Conservation (phyloP, 1,284 basidiomycete species). For the Apiotrichum domesticum region DNA sequence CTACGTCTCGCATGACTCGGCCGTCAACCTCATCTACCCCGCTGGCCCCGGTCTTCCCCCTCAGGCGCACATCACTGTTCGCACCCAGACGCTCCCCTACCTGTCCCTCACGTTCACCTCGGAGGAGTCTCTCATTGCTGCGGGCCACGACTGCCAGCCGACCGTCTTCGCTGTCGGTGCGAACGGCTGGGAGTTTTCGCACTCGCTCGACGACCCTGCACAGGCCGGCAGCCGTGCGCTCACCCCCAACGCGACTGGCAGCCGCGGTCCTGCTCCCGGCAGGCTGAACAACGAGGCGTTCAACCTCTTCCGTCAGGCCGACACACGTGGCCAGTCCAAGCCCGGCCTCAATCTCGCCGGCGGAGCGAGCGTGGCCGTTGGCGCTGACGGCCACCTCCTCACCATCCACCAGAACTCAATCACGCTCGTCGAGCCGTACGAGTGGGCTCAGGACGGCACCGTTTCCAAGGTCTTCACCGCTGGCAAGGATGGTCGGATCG, state of each 20-base stretch:
- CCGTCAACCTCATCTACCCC: conserved; percentile 83
- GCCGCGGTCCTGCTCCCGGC: conserved; percentile 51
- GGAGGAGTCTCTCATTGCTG: conserved; percentile 76
- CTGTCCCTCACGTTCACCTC: conserved; percentile 77
- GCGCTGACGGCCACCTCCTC: conserved; percentile 58
- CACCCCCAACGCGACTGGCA: conserved; percentile 36
- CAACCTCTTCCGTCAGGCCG: conserved; percentile 89
- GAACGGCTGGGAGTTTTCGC: conserved; percentile 65
- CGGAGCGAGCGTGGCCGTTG: conserved; percentile 27
- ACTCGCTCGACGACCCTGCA: conserved; percentile 71
- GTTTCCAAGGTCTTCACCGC: conserved; percentile 78
- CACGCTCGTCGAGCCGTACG: conserved; percentile 77
- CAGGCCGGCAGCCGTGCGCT: conserved; percentile 33
- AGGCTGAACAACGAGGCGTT: conserved; percentile 91
- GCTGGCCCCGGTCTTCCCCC: conserved; percentile 53
- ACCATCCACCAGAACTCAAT: conserved; percentile 99
- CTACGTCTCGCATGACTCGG: conserved; percentile 88
- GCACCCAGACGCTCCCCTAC: conserved; percentile 68
- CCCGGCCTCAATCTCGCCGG: conserved; percentile 43
- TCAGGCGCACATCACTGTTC: conserved; percentile 61
- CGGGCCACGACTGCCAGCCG: conserved; percentile 97
- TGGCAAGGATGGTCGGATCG: conserved; percentile 91
- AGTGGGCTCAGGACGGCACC: conserved; percentile 55
- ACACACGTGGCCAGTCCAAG: conserved; percentile 67
- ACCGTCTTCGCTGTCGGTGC: conserved; percentile 70